Base-by-base conservation (phyloP, 495 filamentous ascomycete genomes). In the Penicillium longicatenatum region DNA sequence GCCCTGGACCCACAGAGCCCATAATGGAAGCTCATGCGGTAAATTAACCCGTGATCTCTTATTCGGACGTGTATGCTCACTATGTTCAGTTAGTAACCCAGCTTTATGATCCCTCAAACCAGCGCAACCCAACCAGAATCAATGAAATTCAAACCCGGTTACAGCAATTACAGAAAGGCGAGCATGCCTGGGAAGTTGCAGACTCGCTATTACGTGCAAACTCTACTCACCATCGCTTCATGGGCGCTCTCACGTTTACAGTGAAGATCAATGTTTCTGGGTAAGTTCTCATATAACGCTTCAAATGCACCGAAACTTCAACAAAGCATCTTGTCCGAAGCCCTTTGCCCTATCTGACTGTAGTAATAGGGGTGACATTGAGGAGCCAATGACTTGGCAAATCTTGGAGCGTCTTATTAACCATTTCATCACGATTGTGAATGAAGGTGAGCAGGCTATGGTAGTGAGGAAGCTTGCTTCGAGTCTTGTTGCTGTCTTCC, bases 201-300 rank as follows among this genome's bases (percentile, higher is more conserved):
- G 84, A 92, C 64, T 81, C 80, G 17, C 79, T 98, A 12, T 74
- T 96, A 19, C 66, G 74, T 58, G 74, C 81, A 3, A 84, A 86
- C 62, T 81, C 87, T 29, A 84, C 57, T 9, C 64, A 92, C 50
- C 84, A 92, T 64, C 85, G 89, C 41, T 98, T 97, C 76, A 97
- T 92, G 69, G 94, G 89, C n/a, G 94, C 93, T 30, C 79, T 96
- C 58, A 97, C 93, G 0, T 91, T 96, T 64, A 94, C 88, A 16
- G 87, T 97, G 47, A 97, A 97, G 74, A 79, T 97, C 49, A 97
- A 97, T 47, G 67, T 70, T 45, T 67, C 67, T 26, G 56, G 67
- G 62, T 67, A 57, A 19, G 65, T 43, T 8, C 17, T 24, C 6
- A 17, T 37, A 44, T 24, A 3, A 10, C 24, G 9, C 24, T n/a